A percentile compares a stretch with the other conserved stretches of the same genome.
phyloP scores from a whole-genome alignment of 2,329 filamentous ascomycete species.

The Colletotrichum noveboracense region DNA sequence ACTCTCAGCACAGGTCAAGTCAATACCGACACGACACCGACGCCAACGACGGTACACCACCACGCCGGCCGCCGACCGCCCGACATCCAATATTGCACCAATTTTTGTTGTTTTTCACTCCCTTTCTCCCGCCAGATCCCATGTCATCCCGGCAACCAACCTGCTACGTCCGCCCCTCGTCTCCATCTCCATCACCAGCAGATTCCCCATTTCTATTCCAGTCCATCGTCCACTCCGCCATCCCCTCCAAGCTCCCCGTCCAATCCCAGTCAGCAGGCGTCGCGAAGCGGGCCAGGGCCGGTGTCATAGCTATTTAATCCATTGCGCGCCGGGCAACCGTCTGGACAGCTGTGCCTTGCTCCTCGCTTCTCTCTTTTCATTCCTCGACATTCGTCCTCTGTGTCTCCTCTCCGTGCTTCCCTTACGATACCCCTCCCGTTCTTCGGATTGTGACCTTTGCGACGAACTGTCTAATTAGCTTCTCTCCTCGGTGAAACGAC shows the following conservation, averaged over 20 bases:
- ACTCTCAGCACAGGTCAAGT: background rate
- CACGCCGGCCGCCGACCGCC: background rate
- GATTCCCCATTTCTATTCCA: background rate
- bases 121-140: background rate
- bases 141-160: background rate
- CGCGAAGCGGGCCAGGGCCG: background rate
- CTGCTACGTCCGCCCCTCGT: background rate
- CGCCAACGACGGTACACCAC: background rate
- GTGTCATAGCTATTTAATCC: constrained; percentile 11
- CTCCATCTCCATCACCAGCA: background rate
- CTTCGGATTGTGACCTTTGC: background rate
- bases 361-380: background rate
- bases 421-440: background rate
- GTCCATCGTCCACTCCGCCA: background rate
- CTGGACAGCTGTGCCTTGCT: background rate
- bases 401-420: background rate
- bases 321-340: constrained; percentile 1
- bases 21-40: background rate
- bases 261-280: constrained; percentile 1
- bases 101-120: background rate
- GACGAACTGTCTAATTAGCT: background rate
- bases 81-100: background rate
- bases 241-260: background rate
- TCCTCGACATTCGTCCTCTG: background rate
- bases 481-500: background rate